A percentile compares a stretch with the other conserved stretches of the same genome.
Evolutionary conservation across 208 protist species (phyloP).

Genomic region (Crithidia brevicula): DNA sequence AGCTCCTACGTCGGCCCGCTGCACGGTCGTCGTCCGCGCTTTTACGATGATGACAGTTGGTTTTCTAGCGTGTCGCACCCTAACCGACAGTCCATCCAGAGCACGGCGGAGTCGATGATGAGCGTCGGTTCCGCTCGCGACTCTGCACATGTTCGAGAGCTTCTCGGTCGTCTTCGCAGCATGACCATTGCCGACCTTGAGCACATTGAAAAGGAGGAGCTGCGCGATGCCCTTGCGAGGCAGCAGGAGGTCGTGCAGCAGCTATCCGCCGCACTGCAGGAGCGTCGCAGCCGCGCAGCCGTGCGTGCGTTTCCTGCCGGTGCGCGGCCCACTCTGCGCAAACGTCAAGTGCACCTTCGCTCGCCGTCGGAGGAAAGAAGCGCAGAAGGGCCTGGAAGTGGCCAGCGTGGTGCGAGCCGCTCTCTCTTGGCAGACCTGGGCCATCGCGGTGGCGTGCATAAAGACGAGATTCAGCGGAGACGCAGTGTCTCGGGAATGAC

Average conservation of each 20-base stretch:
- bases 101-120: background rate
- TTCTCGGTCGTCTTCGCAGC: conserved; percentile 4
- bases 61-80: conserved; percentile 37
- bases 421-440: background rate
- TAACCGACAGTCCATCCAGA: conserved; percentile 3
- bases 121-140: background rate
- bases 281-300: background rate
- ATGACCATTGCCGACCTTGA: conserved; percentile 3
- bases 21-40: background rate
- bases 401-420: background rate
- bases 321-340: background rate
- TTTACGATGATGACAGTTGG: conserved; percentile 34
- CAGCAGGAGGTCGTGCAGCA: conserved; percentile 54
- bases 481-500: conserved; percentile 24
- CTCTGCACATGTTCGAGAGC: conserved; percentile 8
- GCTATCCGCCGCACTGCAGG: conserved; percentile 32
- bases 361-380: background rate
- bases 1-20: conserved; percentile 9
- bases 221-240: conserved; percentile 36
- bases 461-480: background rate
- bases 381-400: background rate
- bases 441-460: background rate
- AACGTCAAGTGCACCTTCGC: conserved; percentile 6
- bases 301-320: background rate
- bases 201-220: conserved; percentile 22